Percentiles rank a stretch among this genome's conserved stretches.
Conservation (phyloP, 169 alveolate species). For the Cryptosporidium ryanae region DNA sequence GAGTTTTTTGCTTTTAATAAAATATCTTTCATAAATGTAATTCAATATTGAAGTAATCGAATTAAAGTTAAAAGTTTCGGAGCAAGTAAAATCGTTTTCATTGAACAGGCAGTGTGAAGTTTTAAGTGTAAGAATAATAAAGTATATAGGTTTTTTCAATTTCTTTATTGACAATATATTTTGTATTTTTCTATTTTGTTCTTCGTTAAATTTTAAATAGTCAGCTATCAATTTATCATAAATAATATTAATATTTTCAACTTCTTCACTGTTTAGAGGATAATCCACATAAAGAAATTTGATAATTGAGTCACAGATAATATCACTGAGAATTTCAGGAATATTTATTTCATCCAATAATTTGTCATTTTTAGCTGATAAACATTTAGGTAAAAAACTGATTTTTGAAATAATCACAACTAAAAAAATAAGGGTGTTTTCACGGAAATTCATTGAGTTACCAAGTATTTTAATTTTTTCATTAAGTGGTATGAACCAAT, state of each 20-base stretch:
- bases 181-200: not conserved
- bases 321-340: too few species aligned
- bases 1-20: not conserved
- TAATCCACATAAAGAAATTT: too few species aligned
- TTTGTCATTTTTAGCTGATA: not conserved
- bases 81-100: not conserved
- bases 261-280: not conserved
- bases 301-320: too few species aligned
- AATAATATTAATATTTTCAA: not conserved
- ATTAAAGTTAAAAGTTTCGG: not conserved
- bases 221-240: not conserved
- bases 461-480: not conserved
- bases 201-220: not conserved
- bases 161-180: not conserved
- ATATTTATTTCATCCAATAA: not conserved
- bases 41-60: not conserved
- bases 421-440: conserved; percentile 19
- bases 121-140: not conserved
- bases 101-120: not conserved
- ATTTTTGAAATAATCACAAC: not conserved
- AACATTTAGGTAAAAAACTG: not conserved
- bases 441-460: not conserved
- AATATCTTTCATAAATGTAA: conserved; percentile 1
- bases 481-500: conserved; percentile 34
- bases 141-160: conserved; percentile 18